Percentiles rank a stretch among this genome's conserved stretches.
phyloP scores from a whole-genome alignment of 2,329 filamentous ascomycete species.

The Aspergillus chevalieri region DNA sequence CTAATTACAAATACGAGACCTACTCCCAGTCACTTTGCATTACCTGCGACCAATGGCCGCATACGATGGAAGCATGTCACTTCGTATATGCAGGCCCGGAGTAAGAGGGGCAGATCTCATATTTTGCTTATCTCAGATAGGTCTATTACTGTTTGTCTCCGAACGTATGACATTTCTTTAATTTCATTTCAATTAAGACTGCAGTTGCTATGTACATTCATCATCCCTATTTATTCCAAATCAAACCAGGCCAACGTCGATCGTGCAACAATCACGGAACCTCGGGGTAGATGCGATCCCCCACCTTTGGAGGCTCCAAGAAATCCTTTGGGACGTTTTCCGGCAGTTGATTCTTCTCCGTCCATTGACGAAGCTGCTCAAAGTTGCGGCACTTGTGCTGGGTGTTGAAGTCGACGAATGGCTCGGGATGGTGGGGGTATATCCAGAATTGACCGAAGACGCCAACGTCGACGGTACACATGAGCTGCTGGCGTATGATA shows the following conservation, averaged over 20 bases:
- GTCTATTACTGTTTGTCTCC: too few relatives aligned
- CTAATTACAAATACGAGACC: too few relatives aligned
- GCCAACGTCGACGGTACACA: slow-evolving; percentile 57
- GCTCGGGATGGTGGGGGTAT: slow-evolving; percentile 36
- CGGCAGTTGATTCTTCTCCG: slow-evolving; percentile 47
- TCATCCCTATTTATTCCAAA: not conserved
- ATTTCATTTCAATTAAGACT: not conserved
- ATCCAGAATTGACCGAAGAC: slow-evolving; percentile 59
- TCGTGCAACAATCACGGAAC: slow-evolving; percentile 14
- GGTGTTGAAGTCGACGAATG: slow-evolving; percentile 60
- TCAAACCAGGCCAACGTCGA: not conserved
- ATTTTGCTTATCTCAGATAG: too few relatives aligned
- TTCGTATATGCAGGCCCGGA: too few relatives aligned
- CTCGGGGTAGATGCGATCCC: slow-evolving; percentile 15
- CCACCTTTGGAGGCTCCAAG: slow-evolving; percentile 31
- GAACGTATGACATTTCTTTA: not conserved
- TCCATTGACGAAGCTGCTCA: slow-evolving; percentile 50
- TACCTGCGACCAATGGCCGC: too few relatives aligned
- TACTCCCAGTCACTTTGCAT: too few relatives aligned
- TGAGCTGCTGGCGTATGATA: slow-evolving; percentile 56
- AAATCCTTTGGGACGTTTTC: slow-evolving; percentile 39
- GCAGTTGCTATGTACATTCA: not conserved
- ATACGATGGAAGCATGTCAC: too few relatives aligned
- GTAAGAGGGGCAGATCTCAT: too few relatives aligned
- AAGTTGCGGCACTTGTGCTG: slow-evolving; percentile 55